Evolutionary conservation across 2,329 filamentous ascomycete species (phyloP).

Genomic region (Xylaria arbuscula): DNA sequence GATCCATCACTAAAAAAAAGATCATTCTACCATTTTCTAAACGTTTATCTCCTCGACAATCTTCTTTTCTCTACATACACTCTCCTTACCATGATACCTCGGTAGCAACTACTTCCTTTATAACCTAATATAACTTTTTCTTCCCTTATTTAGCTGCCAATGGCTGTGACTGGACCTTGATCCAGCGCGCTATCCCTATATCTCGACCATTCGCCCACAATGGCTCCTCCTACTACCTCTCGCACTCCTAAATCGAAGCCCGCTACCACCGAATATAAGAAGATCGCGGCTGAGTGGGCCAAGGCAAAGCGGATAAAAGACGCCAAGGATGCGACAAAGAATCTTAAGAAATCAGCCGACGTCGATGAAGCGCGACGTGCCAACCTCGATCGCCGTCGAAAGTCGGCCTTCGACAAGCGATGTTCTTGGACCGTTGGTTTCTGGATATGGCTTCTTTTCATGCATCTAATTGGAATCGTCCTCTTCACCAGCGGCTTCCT

Average conservation of each 20-base stretch:
- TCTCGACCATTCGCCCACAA: slow-evolving; percentile 20
- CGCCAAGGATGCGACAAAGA: slow-evolving; percentile 53
- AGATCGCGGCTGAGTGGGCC: slow-evolving; percentile 65
- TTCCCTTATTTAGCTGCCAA: slow-evolving; percentile 37
- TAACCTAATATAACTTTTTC: slow-evolving; percentile 7
- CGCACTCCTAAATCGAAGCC: slow-evolving; percentile 45
- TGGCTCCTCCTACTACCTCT: slow-evolving; percentile 35
- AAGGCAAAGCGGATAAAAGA: slow-evolving; percentile 64
- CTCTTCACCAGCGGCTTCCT: slow-evolving; percentile 97
- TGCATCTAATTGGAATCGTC: slow-evolving; percentile 85
- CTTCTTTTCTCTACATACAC: slow-evolving; percentile 6
- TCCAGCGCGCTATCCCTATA: slow-evolving; percentile 15
- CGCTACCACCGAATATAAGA: slow-evolving; percentile 59
- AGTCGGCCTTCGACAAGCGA: slow-evolving; percentile 62
- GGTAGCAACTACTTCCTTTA: slow-evolving; percentile 17
- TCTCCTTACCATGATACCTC: slow-evolving; percentile 23
- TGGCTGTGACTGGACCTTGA: slow-evolving; percentile 41
- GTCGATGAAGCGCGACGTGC: slow-evolving; percentile 59
- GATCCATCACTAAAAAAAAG: slow-evolving; percentile 20
- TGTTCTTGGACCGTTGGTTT: slow-evolving; percentile 72
- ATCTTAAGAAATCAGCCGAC: slow-evolving; percentile 49
- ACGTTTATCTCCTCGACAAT: slow-evolving; percentile 18
- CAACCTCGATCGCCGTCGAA: slow-evolving; percentile 61
- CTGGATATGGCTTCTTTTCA: slow-evolving; percentile 74
- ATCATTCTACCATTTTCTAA: slow-evolving; percentile 13